Evolutionary conservation across 148 eudicot genomes (phyloP).

Genomic region (Nepenthes mirabilis): DNA sequence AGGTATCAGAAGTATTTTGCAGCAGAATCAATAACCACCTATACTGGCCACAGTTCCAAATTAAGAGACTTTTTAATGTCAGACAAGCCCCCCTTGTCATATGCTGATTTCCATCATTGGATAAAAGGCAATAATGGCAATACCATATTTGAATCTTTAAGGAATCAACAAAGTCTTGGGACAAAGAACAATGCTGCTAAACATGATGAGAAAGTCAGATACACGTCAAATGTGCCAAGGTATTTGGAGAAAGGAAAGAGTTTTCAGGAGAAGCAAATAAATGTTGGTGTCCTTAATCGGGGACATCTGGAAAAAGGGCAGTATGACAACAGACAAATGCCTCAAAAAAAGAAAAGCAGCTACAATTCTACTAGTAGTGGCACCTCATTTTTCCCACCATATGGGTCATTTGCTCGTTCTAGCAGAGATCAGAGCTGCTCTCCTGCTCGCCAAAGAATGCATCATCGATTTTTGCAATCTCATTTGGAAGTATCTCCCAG

Average conservation of each 20-base stretch:
- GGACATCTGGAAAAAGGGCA: slow-evolving; percentile 65
- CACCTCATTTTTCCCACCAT: slow-evolving; percentile 40
- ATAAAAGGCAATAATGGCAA: slow-evolving; percentile 22
- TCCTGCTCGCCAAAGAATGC: slow-evolving; percentile 29
- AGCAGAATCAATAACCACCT: slow-evolving; percentile 19
- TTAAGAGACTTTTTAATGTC: slow-evolving; percentile 37
- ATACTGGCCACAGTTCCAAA: slow-evolving; percentile 26
- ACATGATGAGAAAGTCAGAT: slow-evolving; percentile 68
- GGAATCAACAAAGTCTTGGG: slow-evolving; percentile 18
- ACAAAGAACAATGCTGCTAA: slow-evolving; percentile 15
- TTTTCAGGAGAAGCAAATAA: slow-evolving; percentile 50
- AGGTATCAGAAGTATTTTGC: slow-evolving; percentile 14
- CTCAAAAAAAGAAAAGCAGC: slow-evolving; percentile 8
- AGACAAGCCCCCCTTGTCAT: slow-evolving; percentile 29
- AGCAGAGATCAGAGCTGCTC: slow-evolving; percentile 35
- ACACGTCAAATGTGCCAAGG: slow-evolving; percentile 75
- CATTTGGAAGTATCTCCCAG: slow-evolving; percentile 19
- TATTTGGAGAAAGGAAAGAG: slow-evolving; percentile 59
- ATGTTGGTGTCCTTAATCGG: slow-evolving; percentile 84
- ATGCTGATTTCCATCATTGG: slow-evolving; percentile 45
- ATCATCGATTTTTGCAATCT: slow-evolving; percentile 22
- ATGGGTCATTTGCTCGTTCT: slow-evolving; percentile 43
- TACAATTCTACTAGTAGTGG: slow-evolving; percentile 46
- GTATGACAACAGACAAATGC: slow-evolving; percentile 19
- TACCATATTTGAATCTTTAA: slow-evolving; percentile 17